phyloP scores from a whole-genome alignment of 2,329 filamentous ascomycete genomes.

The Macrophomina pseudophaseolina region DNA sequence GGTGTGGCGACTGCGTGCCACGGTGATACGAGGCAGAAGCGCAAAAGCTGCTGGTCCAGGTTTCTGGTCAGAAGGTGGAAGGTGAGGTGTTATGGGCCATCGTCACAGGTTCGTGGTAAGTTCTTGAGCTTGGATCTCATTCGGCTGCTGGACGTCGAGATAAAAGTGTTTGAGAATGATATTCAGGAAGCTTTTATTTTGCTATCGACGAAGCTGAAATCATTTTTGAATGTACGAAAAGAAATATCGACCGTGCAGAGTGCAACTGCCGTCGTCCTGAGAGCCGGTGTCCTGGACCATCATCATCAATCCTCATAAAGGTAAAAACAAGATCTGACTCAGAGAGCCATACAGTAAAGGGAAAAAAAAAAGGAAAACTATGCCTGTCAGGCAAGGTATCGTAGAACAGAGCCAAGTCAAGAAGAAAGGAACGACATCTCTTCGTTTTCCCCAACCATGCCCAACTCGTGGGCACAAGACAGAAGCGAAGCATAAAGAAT shows the following conservation, averaged over 20 bases:
- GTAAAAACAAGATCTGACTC: background rate
- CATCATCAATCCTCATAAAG: background rate
- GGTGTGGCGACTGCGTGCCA: too few relatives aligned
- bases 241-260: background rate
- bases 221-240: background rate
- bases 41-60: too few relatives aligned
- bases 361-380: background rate
- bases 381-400: slow-evolving; percentile 8
- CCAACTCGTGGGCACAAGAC: background rate
- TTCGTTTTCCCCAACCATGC: background rate
- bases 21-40: too few relatives aligned
- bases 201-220: too few relatives aligned
- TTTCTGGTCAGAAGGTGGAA: too few relatives aligned
- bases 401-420: background rate
- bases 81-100: too few relatives aligned
- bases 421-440: background rate
- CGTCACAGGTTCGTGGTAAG: too few relatives aligned
- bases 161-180: too few relatives aligned
- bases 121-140: too few relatives aligned
- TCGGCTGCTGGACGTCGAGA: too few relatives aligned
- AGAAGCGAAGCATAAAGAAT: background rate
- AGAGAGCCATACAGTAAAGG: background rate
- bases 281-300: background rate
- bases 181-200: too few relatives aligned
- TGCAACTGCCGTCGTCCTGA: background rate